Evolutionary conservation across 139 green algal genomes (phyloP).

Genomic region (Mychonastes homosphaera): DNA sequence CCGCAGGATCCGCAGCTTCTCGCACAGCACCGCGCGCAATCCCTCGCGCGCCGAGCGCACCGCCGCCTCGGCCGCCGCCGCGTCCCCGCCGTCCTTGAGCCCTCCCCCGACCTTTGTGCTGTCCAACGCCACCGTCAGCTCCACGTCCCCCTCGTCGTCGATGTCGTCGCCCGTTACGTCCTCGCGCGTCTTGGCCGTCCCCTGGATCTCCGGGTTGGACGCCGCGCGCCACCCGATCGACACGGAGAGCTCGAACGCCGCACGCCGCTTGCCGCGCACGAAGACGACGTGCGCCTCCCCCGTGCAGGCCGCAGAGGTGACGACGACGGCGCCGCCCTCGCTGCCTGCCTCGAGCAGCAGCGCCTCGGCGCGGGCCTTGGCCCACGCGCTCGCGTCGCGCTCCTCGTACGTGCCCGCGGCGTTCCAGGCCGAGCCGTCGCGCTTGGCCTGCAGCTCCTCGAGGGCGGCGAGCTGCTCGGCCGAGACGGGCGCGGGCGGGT

Average conservation of each 20-base stretch:
- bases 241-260: constrained; percentile 22
- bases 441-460: constrained; percentile 9
- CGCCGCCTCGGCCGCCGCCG: too few relatives aligned
- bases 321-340: background rate
- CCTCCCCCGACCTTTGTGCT: too few relatives aligned
- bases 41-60: too few relatives aligned
- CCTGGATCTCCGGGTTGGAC: background rate
- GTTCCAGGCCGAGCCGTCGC: constrained; percentile 28
- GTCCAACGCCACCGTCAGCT: constrained; percentile 5
- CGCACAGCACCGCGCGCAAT: too few relatives aligned
- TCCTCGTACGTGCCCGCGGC: constrained; percentile 36
- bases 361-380: constrained; percentile 14
- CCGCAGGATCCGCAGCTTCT: too few relatives aligned
- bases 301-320: background rate
- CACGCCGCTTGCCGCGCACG: constrained; percentile 26
- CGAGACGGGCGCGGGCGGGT: background rate
- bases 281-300: constrained; percentile 21
- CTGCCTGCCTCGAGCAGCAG: constrained; percentile 1
- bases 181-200: background rate
- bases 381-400: constrained; percentile 22
- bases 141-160: constrained; percentile 15
- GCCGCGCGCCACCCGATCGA: background rate
- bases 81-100: too few relatives aligned
- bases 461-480: constrained; percentile 13
- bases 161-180: constrained; percentile 15